Evolutionary conservation across 2,329 filamentous ascomycete species (phyloP).

Genomic region (Zopfia rhizophila): DNA sequence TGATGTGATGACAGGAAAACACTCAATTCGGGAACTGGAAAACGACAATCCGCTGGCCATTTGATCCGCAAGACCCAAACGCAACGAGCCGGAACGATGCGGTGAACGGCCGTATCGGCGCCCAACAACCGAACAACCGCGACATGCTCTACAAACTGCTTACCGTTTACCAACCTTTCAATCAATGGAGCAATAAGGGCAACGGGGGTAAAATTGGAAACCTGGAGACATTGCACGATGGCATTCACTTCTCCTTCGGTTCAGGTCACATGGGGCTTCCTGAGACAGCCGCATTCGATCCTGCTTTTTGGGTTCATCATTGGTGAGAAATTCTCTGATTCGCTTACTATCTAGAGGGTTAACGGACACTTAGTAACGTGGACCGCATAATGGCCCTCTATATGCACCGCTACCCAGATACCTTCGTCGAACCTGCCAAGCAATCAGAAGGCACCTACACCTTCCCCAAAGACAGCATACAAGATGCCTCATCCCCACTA

Average conservation of each 20-base stretch:
- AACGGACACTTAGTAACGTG: slow-evolving; percentile 30
- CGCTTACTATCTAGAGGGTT: background rate
- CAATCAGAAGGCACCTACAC: slow-evolving; percentile 37
- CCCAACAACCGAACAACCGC: slow-evolving; percentile 41
- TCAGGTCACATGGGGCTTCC: slow-evolving; percentile 56
- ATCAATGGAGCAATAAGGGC: slow-evolving; percentile 44
- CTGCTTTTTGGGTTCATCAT: slow-evolving; percentile 48
- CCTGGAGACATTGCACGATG: slow-evolving; percentile 44
- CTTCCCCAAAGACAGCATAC: slow-evolving; percentile 28
- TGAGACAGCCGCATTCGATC: slow-evolving; percentile 44
- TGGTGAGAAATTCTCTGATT: slow-evolving; percentile 19
- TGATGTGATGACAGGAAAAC: no score
- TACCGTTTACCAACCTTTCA: slow-evolving; percentile 44
- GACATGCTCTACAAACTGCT: slow-evolving; percentile 46
- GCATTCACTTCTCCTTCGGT: slow-evolving; percentile 42
- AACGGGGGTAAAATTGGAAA: slow-evolving; percentile 45
- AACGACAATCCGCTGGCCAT: slow-evolving; percentile 40
- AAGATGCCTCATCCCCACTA: slow-evolving; percentile 34
- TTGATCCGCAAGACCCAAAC: slow-evolving; percentile 32
- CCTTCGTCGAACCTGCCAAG: slow-evolving; percentile 38
- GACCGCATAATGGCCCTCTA: slow-evolving; percentile 41
- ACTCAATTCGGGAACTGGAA: slow-evolving; percentile 46
- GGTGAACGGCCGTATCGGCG: slow-evolving; percentile 35
- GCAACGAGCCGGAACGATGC: slow-evolving; percentile 42
- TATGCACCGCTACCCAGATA: slow-evolving; percentile 42